Evolutionary conservation across 257 asterid species (phyloP), one percentile per base, ranked within the genome.

Genomic region (Euphrasia confusa): DNA sequence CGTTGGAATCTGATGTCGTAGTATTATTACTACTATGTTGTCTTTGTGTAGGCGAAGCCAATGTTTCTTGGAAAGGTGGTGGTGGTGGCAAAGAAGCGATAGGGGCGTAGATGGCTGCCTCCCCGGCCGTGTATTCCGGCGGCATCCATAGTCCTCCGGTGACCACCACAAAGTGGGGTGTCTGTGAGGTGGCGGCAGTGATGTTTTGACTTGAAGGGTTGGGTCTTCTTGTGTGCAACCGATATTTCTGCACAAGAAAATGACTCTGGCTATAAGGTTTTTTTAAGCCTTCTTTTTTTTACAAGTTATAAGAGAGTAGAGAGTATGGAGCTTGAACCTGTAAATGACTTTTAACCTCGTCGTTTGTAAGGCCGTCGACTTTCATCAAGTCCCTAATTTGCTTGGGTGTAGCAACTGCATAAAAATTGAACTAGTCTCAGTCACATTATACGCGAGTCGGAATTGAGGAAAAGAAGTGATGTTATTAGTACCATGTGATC

Each of bases 341-440:
- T 49, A 88, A 75, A 78, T 88, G 96, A 58, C 96, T 88, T 63
- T 88, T 88, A 61, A 88, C 96, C 67, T 88, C 96, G 60, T 88
- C 96, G 63, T 85, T 88, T 42, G 96, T 83, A 56, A 88, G 94
- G 4, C 94, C 96, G 63, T 85, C 91, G 40, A 88, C 91, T 72
- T 81, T 85, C 96, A 88, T 88, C 27, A 84, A 58, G 77, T 84
- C 90, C 74, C 90, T 83, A 60, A 88, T 84, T 67, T 88, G 96
- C 66, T 84, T 88, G 3, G 96, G 96, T 13, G 96, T 88, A 42
- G 91, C 96, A 71, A 74, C 96, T 88, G 87, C 69, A 67, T 7
- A 44, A 57, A 57, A 28, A 28, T 54, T 45, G 33, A 77, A 64
- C 21, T 58, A 50, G 50, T 3, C 44, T 3, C 44, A 45, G 2